Evolutionary conservation across 140 eudicot genomes (phyloP).

Genomic region (Erigeron philadelphicus): DNA sequence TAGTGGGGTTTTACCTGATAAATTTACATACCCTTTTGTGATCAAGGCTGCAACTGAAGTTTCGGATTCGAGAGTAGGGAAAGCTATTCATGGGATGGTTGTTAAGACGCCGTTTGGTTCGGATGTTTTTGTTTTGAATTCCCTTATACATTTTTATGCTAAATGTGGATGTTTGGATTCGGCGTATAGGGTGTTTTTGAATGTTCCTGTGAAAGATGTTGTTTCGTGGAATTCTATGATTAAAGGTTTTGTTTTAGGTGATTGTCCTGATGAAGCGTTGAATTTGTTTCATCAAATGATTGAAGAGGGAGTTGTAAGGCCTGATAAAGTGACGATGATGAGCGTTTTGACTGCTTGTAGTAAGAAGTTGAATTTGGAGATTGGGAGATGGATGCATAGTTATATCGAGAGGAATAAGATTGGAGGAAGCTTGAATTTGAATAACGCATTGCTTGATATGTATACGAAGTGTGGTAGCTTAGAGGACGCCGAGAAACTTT

Average conservation of each 20-base stretch:
- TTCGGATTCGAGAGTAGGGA: constrained; percentile 37
- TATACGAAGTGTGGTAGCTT: constrained; percentile 61
- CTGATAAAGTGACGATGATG: constrained; percentile 62
- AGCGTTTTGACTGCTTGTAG: constrained; percentile 55
- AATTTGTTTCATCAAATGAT: constrained; percentile 46
- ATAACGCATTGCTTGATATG: constrained; percentile 69
- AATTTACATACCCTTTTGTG: constrained; percentile 75
- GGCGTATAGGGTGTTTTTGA: constrained; percentile 43
- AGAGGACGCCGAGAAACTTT: constrained; percentile 45
- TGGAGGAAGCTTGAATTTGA: constrained; percentile 32
- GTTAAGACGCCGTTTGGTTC: constrained; percentile 39
- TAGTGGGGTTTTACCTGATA: constrained; percentile 43
- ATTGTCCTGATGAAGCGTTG: constrained; percentile 42
- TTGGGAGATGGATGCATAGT: constrained; percentile 55
- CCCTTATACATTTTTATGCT: constrained; percentile 56
- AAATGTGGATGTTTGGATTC: constrained; percentile 46
- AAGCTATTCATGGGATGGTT: constrained; percentile 62
- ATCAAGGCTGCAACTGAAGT: constrained; percentile 59
- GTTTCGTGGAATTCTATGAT: constrained; percentile 85
- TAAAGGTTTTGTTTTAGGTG: constrained; percentile 45
- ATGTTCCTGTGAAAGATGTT: constrained; percentile 47
- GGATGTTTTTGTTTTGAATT: constrained; percentile 56
- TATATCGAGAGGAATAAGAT: constrained; percentile 42
- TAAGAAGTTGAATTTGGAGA: constrained; percentile 43
- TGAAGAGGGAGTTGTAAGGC: constrained; percentile 32